Evolutionary conservation across 1,284 basidiomycete species (phyloP).

Genomic region (Ustilago bromivora): DNA sequence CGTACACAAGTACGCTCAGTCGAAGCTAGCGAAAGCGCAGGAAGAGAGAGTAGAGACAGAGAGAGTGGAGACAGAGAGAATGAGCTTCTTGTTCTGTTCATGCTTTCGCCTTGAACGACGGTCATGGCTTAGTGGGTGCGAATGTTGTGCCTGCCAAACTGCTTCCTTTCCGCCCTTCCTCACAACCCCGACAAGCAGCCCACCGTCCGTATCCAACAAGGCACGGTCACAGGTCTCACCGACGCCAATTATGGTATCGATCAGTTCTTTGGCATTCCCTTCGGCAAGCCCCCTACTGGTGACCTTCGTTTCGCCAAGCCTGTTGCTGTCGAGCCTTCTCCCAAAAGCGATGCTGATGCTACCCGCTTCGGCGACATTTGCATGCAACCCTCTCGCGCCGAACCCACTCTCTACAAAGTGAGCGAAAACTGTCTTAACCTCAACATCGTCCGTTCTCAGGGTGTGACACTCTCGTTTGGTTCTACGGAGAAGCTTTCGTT

Average conservation of each 20-base stretch:
- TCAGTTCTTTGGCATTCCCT: slow-evolving; percentile 54
- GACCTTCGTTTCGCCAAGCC: slow-evolving; percentile 48
- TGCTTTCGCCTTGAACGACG: slow-evolving; percentile 5
- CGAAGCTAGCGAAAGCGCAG: too few relatives aligned
- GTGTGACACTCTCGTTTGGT: slow-evolving; percentile 41
- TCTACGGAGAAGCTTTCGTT: slow-evolving; percentile 49
- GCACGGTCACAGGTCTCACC: slow-evolving; percentile 28
- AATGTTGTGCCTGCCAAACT: neutral
- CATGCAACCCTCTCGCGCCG: slow-evolving; percentile 16
- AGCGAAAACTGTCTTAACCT: slow-evolving; percentile 54
- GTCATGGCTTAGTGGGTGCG: slow-evolving; percentile 10
- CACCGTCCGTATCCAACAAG: slow-evolving; percentile 29
- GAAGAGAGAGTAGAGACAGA: too few relatives aligned
- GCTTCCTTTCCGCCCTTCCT: slow-evolving; percentile 20
- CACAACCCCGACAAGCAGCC: slow-evolving; percentile 10
- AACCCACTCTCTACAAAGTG: slow-evolving; percentile 26
- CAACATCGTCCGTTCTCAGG: slow-evolving; percentile 48
- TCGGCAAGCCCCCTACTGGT: slow-evolving; percentile 43
- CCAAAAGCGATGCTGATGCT: slow-evolving; percentile 29
- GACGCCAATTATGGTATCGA: slow-evolving; percentile 29
- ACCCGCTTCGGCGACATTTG: slow-evolving; percentile 40
- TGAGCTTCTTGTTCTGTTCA: neutral
- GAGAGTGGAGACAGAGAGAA: too few relatives aligned
- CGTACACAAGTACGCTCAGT: too few relatives aligned
- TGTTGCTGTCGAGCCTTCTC: slow-evolving; percentile 16